Evolutionary conservation across 2,329 filamentous ascomycete genomes (phyloP).

Genomic region (Penicillium sp.): DNA sequence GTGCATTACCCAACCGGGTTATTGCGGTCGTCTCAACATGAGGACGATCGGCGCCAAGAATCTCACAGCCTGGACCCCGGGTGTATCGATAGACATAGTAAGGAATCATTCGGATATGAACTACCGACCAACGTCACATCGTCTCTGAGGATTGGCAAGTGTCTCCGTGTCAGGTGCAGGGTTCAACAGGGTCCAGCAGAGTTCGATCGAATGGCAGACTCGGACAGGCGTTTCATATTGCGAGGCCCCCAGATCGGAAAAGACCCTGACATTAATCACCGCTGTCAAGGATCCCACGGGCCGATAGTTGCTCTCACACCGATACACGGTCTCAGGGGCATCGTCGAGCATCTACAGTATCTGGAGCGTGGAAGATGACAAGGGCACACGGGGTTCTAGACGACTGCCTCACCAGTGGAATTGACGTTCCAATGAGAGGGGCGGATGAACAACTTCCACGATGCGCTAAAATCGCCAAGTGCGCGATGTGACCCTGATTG

Average conservation of each 20-base stretch:
- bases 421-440: slow-evolving; percentile 9
- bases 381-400: neutral
- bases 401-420: slow-evolving; percentile 4
- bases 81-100: neutral
- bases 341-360: neutral
- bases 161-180: neutral
- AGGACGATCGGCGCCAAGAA: slow-evolving; percentile 8
- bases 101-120: neutral
- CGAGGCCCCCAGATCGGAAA: neutral
- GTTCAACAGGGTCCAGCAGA: neutral
- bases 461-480: slow-evolving; percentile 1
- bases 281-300: neutral
- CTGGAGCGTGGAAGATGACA: neutral
- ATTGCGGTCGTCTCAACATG: slow-evolving; percentile 6
- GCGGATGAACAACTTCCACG: neutral
- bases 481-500: slow-evolving; percentile 20
- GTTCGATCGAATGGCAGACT: neutral
- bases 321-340: neutral
- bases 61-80: slow-evolving; percentile 6
- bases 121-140: neutral
- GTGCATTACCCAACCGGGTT: slow-evolving; percentile 5
- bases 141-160: neutral
- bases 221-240: neutral
- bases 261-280: neutral
- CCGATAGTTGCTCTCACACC: neutral